Evolutionary conservation across 805 yeast species (phyloP).

Genomic region (Saturnispora dispora): DNA sequence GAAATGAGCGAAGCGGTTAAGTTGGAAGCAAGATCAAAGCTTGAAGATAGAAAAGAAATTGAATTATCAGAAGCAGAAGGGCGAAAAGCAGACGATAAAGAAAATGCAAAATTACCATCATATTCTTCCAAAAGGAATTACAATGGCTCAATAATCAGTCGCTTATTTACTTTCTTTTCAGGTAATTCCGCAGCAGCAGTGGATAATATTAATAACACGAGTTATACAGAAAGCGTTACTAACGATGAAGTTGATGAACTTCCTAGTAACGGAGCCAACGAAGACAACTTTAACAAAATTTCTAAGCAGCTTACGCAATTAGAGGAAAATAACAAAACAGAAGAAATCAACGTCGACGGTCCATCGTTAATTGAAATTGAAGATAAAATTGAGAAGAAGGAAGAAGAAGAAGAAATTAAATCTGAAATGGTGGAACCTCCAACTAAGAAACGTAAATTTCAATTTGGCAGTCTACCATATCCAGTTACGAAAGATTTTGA

Average conservation of each 20-base stretch:
- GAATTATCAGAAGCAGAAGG: neutral
- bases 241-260: neutral
- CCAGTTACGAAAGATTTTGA: neutral
- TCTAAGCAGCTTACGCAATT: too few species aligned
- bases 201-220: neutral
- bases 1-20: neutral
- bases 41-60: neutral
- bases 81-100: neutral
- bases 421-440: neutral
- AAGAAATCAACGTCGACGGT: neutral
- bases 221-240: neutral
- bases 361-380: neutral
- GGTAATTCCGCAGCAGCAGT: neutral
- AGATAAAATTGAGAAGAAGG: neutral
- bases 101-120: too few species aligned
- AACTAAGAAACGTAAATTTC: neutral
- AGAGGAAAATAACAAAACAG: neutral
- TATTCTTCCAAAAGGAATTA: neutral
- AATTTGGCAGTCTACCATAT: neutral
- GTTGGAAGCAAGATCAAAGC: neutral
- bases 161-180: neutral
- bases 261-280: neutral
- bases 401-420: neutral
- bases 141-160: neutral
- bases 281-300: neutral